Evolutionary conservation across 164 flowering plant genomes (phyloP).

Genomic region (Houttuynia cordata): DNA sequence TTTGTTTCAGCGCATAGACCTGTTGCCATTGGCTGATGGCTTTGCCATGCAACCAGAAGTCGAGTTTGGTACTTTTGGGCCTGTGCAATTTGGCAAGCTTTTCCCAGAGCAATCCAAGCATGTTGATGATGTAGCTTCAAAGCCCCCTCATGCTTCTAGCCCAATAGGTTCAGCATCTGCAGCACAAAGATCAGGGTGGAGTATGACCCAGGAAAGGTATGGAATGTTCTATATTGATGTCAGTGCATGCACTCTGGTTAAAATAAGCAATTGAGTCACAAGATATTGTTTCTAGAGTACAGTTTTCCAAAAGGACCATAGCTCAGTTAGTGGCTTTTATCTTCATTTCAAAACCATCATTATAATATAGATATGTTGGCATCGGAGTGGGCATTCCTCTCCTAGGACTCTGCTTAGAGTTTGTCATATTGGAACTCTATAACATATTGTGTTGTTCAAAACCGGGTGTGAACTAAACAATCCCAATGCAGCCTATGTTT

Average conservation of each 20-base stretch:
- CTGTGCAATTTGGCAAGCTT: constrained; percentile 11
- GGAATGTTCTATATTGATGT: not conserved
- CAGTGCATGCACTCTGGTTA: not conserved
- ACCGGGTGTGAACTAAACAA: too few species aligned
- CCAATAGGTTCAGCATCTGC: not conserved
- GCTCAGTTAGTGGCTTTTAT: too few species aligned
- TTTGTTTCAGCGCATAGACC: not conserved
- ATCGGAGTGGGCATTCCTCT: too few species aligned
- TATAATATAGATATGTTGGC: too few species aligned
- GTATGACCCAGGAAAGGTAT: constrained; percentile 33
- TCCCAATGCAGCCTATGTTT: too few species aligned
- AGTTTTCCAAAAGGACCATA: too few species aligned
- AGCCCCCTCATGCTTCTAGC: not conserved
- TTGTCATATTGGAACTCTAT: too few species aligned
- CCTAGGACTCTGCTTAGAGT: too few species aligned
- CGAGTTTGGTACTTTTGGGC: constrained; percentile 30
- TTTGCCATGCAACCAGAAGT: constrained; percentile 15
- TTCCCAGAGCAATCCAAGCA: constrained; percentile 11
- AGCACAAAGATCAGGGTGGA: constrained; percentile 13
- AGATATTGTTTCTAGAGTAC: too few species aligned
- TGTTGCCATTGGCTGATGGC: constrained; percentile 24
- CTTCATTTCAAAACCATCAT: too few species aligned
- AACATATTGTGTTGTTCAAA: too few species aligned
- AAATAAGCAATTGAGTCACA: not conserved
- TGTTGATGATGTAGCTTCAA: constrained; percentile 4